Percentiles rank a stretch among this genome's conserved stretches.
Conservation (phyloP, 139 green algal genomes). For the Asterochloris sp. region DNA sequence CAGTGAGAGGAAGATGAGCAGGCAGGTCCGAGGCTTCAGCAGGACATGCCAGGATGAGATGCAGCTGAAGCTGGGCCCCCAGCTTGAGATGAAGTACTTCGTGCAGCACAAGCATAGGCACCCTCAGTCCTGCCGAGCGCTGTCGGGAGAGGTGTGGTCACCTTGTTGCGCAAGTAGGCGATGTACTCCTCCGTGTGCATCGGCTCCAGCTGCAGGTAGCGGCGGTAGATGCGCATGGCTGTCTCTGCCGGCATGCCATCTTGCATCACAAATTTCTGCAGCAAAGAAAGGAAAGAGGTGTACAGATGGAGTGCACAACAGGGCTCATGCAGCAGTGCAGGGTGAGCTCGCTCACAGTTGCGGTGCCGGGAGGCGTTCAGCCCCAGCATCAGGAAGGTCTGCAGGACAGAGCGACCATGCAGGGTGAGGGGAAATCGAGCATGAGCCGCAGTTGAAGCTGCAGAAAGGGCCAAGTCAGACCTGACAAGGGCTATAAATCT, state of each 20-base stretch:
- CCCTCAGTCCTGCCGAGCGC: neutral
- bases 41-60: neutral
- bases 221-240: slow-evolving; percentile 88
- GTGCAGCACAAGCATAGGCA: neutral
- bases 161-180: slow-evolving; percentile 78
- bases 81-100: neutral
- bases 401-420: too few species aligned
- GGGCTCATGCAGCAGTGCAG: too few species aligned
- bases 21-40: too few species aligned
- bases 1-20: too few species aligned
- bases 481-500: too few species aligned
- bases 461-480: too few species aligned
- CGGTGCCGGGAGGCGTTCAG: too few species aligned
- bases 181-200: slow-evolving; percentile 95
- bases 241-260: slow-evolving; percentile 87
- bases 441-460: too few species aligned
- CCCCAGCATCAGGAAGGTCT: too few species aligned
- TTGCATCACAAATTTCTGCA: slow-evolving; percentile 72
- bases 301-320: too few species aligned
- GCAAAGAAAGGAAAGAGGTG: neutral
- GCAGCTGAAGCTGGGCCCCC: neutral
- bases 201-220: slow-evolving; percentile 97
- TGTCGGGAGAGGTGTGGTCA: neutral
- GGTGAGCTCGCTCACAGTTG: too few species aligned
- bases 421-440: too few species aligned